Evolutionary conservation across 2,329 filamentous ascomycete genomes (phyloP).

Genomic region (Fusarium chuoi): DNA sequence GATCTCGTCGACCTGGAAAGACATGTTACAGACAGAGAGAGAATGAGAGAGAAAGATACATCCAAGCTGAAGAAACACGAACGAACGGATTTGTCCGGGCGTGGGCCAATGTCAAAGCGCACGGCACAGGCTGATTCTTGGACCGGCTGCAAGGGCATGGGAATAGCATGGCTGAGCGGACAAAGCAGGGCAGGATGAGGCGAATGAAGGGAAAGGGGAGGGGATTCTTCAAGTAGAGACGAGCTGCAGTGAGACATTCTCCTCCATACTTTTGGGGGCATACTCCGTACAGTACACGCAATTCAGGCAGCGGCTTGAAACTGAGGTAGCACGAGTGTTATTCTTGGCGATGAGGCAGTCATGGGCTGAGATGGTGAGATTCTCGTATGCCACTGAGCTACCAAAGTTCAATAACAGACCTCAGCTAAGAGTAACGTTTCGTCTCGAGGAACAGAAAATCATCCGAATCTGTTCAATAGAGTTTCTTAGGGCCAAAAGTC

Average conservation of each 20-base stretch:
- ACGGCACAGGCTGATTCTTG: constrained; percentile 29
- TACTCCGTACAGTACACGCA: no score
- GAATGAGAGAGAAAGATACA: not conserved
- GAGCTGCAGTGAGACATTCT: constrained; percentile 20
- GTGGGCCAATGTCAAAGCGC: constrained; percentile 26
- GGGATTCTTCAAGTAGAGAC: not conserved
- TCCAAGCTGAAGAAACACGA: constrained; percentile 1
- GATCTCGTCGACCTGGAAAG: not conserved
- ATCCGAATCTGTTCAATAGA: not conserved
- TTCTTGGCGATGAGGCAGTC: not conserved
- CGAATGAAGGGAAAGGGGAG: not conserved
- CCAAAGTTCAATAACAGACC: not conserved
- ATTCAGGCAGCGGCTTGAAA: constrained; percentile 5
- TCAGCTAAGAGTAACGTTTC: not conserved
- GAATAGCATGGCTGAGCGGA: not conserved
- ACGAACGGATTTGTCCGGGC: not conserved
- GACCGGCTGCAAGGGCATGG: constrained; percentile 23
- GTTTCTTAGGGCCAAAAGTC: not conserved
- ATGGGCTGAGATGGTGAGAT: not conserved
- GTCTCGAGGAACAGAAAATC: not conserved
- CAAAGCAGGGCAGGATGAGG: not conserved
- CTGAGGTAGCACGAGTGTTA: not conserved
- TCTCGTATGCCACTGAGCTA: not conserved
- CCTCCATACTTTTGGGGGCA: not conserved
- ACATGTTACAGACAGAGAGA: not conserved